Percentiles rank a stretch among this genome's conserved stretches.
These are phyloP conservation scores for Apophysomyces ossiformis DNA, from an alignment of 371 early-diverging fungal species.

Conservation along the genomic window DNA sequence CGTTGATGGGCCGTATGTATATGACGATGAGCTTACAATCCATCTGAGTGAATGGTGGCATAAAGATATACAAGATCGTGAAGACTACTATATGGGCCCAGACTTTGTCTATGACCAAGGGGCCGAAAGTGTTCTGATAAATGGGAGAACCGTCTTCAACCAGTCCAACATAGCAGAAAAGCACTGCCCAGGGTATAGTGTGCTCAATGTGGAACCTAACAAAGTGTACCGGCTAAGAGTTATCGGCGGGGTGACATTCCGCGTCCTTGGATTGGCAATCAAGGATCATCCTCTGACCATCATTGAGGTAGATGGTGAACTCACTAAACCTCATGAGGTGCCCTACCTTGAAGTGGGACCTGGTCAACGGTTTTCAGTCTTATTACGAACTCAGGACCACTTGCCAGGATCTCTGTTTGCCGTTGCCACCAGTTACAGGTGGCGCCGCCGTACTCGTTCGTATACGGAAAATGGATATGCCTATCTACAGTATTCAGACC, in stretches of 20 bases:
- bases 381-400: constrained; percentile 25
- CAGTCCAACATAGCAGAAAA: neutral
- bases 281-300: constrained; percentile 36
- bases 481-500: constrained; percentile 16
- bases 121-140: constrained; percentile 36
- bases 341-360: constrained; percentile 37
- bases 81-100: constrained; percentile 25
- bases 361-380: constrained; percentile 44
- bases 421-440: constrained; percentile 29
- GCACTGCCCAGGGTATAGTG: constrained; percentile 32
- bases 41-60: constrained; percentile 56
- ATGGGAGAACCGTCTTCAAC: constrained; percentile 32
- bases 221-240: constrained; percentile 38
- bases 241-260: constrained; percentile 41
- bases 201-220: constrained; percentile 32
- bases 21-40: constrained; percentile 51
- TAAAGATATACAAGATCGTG: constrained; percentile 20
- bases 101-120: constrained; percentile 24
- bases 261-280: constrained; percentile 33
- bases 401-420: constrained; percentile 25
- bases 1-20: constrained; percentile 35
- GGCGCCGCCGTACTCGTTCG: constrained; percentile 18
- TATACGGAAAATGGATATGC: constrained; percentile 28
- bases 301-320: constrained; percentile 45
- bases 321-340: constrained; percentile 28